Percentiles rank a stretch among this genome's conserved stretches.
Evolutionary conservation across 768 basidiomycete genomes (phyloP).

Genomic region (Xerocomus spinulosus): DNA sequence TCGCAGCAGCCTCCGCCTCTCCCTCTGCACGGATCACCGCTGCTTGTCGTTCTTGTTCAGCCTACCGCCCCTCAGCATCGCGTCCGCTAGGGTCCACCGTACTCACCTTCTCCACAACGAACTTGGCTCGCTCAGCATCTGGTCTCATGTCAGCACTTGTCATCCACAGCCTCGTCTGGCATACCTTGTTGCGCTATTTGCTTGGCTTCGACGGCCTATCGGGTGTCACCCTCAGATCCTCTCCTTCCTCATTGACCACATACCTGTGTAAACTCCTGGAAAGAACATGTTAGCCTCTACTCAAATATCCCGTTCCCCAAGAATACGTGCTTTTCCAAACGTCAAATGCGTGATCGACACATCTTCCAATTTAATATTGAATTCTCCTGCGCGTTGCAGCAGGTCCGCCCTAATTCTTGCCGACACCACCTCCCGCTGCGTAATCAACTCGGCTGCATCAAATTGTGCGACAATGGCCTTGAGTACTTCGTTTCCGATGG

Average conservation of each 20-base stretch:
- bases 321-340: conserved; percentile 66
- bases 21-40: conserved; percentile 98
- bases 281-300: conserved; percentile 6
- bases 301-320: not conserved
- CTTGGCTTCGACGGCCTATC: conserved; percentile 94
- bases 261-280: conserved; percentile 80
- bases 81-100: not conserved
- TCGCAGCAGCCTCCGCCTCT: conserved; percentile 94
- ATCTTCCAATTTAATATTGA: conserved; percentile 93
- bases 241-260: conserved; percentile 4
- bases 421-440: conserved; percentile 95
- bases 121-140: conserved; percentile 99
- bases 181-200: conserved; percentile 98
- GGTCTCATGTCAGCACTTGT: conserved; percentile 16
- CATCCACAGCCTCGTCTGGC: conserved; percentile 7
- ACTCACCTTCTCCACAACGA: conserved; percentile 93
- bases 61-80: conserved; percentile 45
- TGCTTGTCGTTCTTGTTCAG: conserved; percentile 98
- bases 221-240: not conserved
- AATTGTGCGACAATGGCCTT: conserved; percentile 99
- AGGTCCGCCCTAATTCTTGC: conserved; percentile 90
- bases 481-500: conserved; percentile 96
- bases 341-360: conserved; percentile 93
- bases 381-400: conserved; percentile 90
- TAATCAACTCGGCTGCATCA: conserved; percentile 94